A percentile compares a stretch with the other conserved stretches of the same genome.
Evolutionary conservation across 2,329 filamentous ascomycete species (phyloP).

Genomic region (Fusarium protoensiforme): DNA sequence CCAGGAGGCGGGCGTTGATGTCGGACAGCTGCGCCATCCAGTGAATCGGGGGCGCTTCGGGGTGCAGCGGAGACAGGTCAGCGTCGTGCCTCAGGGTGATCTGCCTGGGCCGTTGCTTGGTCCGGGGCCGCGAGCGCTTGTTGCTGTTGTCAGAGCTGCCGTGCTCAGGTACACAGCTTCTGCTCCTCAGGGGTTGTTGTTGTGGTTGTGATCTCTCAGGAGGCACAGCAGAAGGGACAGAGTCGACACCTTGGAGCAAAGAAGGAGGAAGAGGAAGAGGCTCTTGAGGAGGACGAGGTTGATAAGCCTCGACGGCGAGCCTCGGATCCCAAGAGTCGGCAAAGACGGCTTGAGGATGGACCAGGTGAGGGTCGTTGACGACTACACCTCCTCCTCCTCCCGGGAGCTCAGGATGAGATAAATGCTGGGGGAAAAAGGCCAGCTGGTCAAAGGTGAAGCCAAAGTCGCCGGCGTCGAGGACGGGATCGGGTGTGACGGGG

Average conservation of each 20-base stretch:
- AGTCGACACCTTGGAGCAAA: constrained; percentile 4
- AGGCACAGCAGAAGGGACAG: constrained; percentile 19
- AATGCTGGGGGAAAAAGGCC: constrained; percentile 45
- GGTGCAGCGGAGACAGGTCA: constrained; percentile 30
- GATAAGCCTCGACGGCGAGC: constrained; percentile 23
- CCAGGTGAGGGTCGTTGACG: constrained; percentile 2
- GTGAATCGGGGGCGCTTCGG: constrained; percentile 41
- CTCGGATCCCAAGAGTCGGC: constrained; percentile 39
- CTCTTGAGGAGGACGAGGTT: constrained; percentile 2
- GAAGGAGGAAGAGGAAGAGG: constrained; percentile 38
- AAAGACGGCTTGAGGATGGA: constrained; percentile 26
- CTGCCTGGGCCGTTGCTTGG: constrained; percentile 45
- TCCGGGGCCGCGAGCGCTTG: constrained; percentile 39
- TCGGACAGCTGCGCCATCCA: constrained; percentile 55
- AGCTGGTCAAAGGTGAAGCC: constrained; percentile 50
- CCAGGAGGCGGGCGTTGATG: constrained; percentile 52
- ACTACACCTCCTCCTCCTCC: neutral
- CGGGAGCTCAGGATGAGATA: constrained; percentile 44
- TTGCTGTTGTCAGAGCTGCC: constrained; percentile 33
- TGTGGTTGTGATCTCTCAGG: neutral
- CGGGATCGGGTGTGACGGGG: constrained; percentile 44
- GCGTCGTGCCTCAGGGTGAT: constrained; percentile 46
- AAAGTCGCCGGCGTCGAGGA: constrained; percentile 48
- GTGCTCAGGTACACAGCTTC: constrained; percentile 40
- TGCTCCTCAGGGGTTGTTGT: constrained; percentile 15